phyloP scores from a whole-genome alignment of 192 early-diverging fungal species.

The Geosiphon pyriformis region DNA sequence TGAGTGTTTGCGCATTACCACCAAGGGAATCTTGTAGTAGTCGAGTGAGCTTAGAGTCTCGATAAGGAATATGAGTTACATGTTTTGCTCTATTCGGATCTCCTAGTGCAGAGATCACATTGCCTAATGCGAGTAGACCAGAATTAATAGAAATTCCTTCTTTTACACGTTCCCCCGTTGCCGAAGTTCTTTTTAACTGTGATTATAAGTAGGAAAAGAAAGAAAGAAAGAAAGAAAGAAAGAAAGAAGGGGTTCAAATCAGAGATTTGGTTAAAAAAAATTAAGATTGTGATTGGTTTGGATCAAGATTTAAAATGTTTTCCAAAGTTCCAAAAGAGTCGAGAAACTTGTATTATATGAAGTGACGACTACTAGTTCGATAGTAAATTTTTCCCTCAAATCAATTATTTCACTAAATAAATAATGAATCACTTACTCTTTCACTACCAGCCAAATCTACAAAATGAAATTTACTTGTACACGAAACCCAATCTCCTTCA shows the following conservation, averaged over 20 bases:
- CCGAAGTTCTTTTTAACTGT: conserved; percentile 84
- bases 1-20: conserved; percentile 89
- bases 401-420: background rate
- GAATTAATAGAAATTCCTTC: conserved; percentile 98
- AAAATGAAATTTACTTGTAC: conserved; percentile 94
- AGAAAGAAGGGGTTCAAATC: too few species aligned
- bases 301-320: too few species aligned
- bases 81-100: conserved; percentile 56
- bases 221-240: too few species aligned
- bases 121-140: conserved; percentile 91
- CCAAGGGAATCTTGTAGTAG: conserved; percentile 95
- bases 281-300: too few species aligned
- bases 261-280: too few species aligned
- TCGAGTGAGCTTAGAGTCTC: conserved; percentile 94
- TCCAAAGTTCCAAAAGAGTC: too few species aligned
- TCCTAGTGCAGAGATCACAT: conserved; percentile 96
- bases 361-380: too few species aligned
- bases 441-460: conserved; percentile 98
- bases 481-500: conserved; percentile 52
- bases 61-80: conserved; percentile 83
- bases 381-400: too few species aligned
- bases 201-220: background rate
- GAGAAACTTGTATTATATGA: too few species aligned
- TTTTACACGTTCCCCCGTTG: conserved; percentile 85
- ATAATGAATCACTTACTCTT: conserved; percentile 37